These are phyloP conservation scores for Aphelidium insulamus DNA, from an alignment of 371 early-diverging fungal genomes.

Conservation along the genomic window DNA sequence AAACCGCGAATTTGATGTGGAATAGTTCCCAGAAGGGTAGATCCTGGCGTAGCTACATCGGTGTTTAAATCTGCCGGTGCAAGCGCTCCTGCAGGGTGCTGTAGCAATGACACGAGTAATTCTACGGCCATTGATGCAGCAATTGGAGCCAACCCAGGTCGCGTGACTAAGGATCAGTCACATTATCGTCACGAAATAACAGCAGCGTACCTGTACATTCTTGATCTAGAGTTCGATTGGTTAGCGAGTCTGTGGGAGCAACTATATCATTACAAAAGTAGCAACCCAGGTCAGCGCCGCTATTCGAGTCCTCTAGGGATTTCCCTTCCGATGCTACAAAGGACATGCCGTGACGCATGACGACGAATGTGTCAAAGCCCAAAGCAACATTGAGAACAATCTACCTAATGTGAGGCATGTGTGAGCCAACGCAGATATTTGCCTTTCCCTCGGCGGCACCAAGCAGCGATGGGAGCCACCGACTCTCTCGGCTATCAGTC, in stretches of 20 bases:
- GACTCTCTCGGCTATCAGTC: constrained; percentile 82
- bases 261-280: constrained; percentile 93
- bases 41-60: constrained; percentile 5
- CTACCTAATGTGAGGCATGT: constrained; percentile 5
- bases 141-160: constrained; percentile 76
- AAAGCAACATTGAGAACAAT: constrained; percentile 78
- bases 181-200: too few relatives aligned
- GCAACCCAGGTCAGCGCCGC: constrained; percentile 41
- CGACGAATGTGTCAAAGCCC: constrained; percentile 88
- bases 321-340: constrained; percentile 4
- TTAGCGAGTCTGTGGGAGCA: constrained; percentile 79
- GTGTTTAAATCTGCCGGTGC: constrained; percentile 1
- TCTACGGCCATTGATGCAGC: constrained; percentile 73
- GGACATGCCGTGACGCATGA: constrained; percentile 74
- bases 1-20: constrained; percentile 90
- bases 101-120: constrained; percentile 60
- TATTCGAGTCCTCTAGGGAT: neutral
- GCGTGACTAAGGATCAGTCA: too few relatives aligned
- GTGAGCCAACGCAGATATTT: neutral
- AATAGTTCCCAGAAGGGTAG: constrained; percentile 42
- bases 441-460: constrained; percentile 37
- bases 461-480: constrained; percentile 83
- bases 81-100: constrained; percentile 39
- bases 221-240: constrained; percentile 81
- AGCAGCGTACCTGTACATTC: too few relatives aligned